Evolutionary conservation across 2,329 filamentous ascomycete genomes (phyloP), one percentile per base, ranked within the genome.

Genomic region (Neonectria ditissima): DNA sequence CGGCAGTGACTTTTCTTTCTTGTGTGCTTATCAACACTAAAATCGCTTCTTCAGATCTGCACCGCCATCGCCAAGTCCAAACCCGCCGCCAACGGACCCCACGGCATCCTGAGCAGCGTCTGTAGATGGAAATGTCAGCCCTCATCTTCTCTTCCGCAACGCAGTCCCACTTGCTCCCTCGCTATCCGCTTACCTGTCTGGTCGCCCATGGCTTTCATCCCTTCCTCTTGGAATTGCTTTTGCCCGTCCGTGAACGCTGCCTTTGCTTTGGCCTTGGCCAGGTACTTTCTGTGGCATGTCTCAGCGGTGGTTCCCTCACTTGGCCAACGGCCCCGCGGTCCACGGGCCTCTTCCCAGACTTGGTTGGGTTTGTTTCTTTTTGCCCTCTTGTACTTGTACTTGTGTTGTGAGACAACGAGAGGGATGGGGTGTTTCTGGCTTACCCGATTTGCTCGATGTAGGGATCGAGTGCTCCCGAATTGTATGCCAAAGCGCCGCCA

Each of bases 221-320:
- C 48, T 55, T 63, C 48, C 37, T 44, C 48, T 24, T 54, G 41
- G 34, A 54, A 26, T 44, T 63, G 41, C 60, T 59, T 55, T 59
- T 56, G 52, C 5, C 28, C 28, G 34, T 34, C 59, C 26, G 37
- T 26, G 16, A 57, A 32, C 4, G 54, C 53, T 14, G 55, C 55
- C 34, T 59, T 39, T 20, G 51, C 50, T 22, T 59, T 55, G 43
- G 55, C 60, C 13, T 55, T 59, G n/a, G 51, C 55, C 24, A 62
- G 32, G 55, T 59, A 63, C 4, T 26, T 34, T 18, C 60, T 63
- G 43, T 59, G 32, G 11, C 51, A 37, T 63, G 55, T 63, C 50
- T 63, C 55, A 63, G 60, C 34, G 18, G 32, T 16, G 5, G 5
- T 20, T 34, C 18, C 13, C 34, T 26, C 45, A 45, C 11, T 28